These are phyloP conservation scores for Acidiella bohemica DNA, from an alignment of 495 filamentous ascomycete species.

Conservation along the genomic window DNA sequence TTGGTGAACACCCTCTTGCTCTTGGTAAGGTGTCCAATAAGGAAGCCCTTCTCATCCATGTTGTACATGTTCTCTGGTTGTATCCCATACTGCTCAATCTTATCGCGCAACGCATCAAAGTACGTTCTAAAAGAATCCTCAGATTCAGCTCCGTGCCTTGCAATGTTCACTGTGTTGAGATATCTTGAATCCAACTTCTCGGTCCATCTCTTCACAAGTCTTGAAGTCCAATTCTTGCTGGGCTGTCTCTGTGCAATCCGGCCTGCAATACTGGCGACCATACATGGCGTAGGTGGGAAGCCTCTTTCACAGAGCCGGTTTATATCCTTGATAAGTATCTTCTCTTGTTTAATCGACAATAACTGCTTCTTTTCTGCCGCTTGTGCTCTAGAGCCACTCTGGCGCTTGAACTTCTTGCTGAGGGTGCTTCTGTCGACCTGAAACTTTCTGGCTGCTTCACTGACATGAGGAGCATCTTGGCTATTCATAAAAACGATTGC, in stretches of 20 bases:
- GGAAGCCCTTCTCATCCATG: conserved; percentile 24
- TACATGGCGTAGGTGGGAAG: neutral
- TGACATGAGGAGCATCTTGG: neutral
- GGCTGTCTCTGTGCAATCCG: no score
- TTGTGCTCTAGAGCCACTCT: neutral
- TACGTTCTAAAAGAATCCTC: neutral
- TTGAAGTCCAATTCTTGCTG: neutral
- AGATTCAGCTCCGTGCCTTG: neutral
- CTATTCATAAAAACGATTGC: neutral
- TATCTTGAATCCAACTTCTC: neutral
- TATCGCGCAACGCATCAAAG: conserved; percentile 5
- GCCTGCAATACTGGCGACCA: no score
- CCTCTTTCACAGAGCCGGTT: neutral
- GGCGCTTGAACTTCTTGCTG: neutral
- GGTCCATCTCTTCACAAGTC: neutral
- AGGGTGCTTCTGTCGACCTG: neutral
- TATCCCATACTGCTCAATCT: conserved; percentile 18
- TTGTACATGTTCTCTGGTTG: conserved; percentile 17
- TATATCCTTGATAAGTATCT: neutral
- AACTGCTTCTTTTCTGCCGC: neutral
- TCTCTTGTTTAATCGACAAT: neutral
- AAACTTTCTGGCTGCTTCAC: neutral
- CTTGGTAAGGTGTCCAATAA: conserved; percentile 7
- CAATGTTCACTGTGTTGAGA: neutral
- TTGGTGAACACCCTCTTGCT: neutral